Percentiles rank a stretch among this genome's conserved stretches.
These are phyloP conservation scores for Fusarium redolens DNA, from an alignment of 2,329 filamentous ascomycete species.

Conservation along the genomic window DNA sequence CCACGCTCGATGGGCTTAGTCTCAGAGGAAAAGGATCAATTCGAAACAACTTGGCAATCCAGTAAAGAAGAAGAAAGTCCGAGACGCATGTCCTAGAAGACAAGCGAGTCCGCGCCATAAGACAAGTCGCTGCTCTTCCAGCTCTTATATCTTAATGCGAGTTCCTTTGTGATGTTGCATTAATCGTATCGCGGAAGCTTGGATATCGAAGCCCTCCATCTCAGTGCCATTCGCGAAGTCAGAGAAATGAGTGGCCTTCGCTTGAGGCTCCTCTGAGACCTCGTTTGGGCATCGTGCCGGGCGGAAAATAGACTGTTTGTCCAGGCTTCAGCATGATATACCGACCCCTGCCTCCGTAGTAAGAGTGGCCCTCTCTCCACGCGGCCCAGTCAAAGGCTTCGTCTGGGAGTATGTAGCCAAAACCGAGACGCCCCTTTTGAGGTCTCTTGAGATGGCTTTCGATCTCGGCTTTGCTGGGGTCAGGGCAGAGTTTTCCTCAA, in stretches of 20 bases:
- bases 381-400: not conserved
- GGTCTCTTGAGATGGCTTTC: no score
- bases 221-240: not conserved
- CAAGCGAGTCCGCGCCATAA: no score
- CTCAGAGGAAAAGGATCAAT: no score
- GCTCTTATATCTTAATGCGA: no score
- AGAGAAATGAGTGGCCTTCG: accelerated
- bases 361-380: not conserved
- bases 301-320: accelerated
- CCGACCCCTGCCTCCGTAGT: no score
- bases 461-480: no score
- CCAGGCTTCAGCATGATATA: not conserved
- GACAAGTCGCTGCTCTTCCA: not conserved
- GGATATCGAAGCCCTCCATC: not conserved
- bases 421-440: not conserved
- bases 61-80: no score
- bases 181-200: not conserved
- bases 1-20: not conserved
- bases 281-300: not conserved
- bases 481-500: no score
- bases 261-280: not conserved
- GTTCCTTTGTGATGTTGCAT: not conserved
- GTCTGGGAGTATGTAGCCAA: not conserved
- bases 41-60: no score
- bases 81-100: no score